Conservation (phyloP, 345 rosid species). For the Populus deltoides region DNA sequence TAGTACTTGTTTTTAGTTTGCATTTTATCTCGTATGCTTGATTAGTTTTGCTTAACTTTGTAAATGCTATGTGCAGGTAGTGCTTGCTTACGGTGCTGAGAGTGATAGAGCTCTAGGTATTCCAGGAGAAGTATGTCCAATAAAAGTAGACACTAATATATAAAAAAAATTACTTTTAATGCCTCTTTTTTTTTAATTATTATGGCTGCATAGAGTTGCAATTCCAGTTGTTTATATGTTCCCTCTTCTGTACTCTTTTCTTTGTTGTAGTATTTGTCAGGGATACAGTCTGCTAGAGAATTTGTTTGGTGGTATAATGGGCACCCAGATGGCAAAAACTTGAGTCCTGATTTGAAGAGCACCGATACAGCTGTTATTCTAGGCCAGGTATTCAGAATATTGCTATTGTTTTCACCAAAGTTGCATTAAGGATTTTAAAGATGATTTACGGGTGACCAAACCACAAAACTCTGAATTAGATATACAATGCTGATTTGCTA, state of each 20-base stretch:
- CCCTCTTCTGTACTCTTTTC: background rate
- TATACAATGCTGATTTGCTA: background rate
- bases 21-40: conserved; percentile 3
- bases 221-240: background rate
- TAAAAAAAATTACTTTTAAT: too few relatives aligned
- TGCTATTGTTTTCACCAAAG: background rate
- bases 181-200: background rate
- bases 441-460: background rate
- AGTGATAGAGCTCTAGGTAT: conserved; percentile 78
- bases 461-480: background rate
- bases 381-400: conserved; percentile 53
- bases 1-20: background rate
- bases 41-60: conserved; percentile 1
- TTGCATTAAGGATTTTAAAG: background rate
- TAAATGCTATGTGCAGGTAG: conserved; percentile 54
- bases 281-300: conserved; percentile 86
- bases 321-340: conserved; percentile 68
- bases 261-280: conserved; percentile 50
- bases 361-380: conserved; percentile 76
- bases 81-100: conserved; percentile 96
- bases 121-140: conserved; percentile 70
- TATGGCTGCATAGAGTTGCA: background rate
- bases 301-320: conserved; percentile 99
- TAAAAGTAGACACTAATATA: background rate
- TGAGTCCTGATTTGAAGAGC: conserved; percentile 66